phyloP scores from a whole-genome alignment of 768 basidiomycete genomes.

The Suillus subaureus region DNA sequence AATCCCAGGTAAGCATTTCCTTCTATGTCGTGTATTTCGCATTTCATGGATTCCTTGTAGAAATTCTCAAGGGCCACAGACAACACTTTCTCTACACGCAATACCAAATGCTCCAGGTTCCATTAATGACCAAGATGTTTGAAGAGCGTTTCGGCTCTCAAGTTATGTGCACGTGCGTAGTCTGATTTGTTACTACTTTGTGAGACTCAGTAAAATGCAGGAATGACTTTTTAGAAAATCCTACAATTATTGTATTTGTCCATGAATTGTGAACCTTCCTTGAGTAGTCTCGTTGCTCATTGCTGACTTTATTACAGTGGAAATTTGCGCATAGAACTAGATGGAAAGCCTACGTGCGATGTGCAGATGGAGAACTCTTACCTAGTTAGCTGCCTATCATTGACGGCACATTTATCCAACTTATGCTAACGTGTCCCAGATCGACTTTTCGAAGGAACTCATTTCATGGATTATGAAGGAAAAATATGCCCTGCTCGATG shows the following conservation, averaged over 20 bases:
- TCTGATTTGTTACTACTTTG: background rate
- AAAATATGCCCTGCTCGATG: conserved; percentile 78
- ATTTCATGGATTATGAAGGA: conserved; percentile 73
- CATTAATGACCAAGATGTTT: conserved; percentile 65
- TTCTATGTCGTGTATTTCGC: background rate
- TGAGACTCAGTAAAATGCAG: conserved; percentile 40
- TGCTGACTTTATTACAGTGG: conserved; percentile 54
- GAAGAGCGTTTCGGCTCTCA: conserved; percentile 79
- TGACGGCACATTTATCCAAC: background rate
- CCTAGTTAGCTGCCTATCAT: conserved; percentile 51
- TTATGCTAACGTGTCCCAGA: conserved; percentile 45
- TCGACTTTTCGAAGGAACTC: conserved; percentile 82
- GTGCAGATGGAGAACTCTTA: conserved; percentile 82
- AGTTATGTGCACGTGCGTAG: conserved; percentile 83
- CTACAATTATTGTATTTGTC: conserved; percentile 81
- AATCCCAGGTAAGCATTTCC: conserved; percentile 57
- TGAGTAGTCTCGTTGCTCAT: background rate
- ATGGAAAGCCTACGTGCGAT: conserved; percentile 70
- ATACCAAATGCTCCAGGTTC: conserved; percentile 80
- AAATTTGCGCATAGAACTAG: conserved; percentile 83
- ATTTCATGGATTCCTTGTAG: conserved; percentile 37
- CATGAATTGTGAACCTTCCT: conserved; percentile 85
- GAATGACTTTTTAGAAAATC: conserved; percentile 72
- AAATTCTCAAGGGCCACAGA: conserved; percentile 89
- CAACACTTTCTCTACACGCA: conserved; percentile 77